Conservation (phyloP, 208 protist genomes). For the Crithidia brevicula region DNA sequence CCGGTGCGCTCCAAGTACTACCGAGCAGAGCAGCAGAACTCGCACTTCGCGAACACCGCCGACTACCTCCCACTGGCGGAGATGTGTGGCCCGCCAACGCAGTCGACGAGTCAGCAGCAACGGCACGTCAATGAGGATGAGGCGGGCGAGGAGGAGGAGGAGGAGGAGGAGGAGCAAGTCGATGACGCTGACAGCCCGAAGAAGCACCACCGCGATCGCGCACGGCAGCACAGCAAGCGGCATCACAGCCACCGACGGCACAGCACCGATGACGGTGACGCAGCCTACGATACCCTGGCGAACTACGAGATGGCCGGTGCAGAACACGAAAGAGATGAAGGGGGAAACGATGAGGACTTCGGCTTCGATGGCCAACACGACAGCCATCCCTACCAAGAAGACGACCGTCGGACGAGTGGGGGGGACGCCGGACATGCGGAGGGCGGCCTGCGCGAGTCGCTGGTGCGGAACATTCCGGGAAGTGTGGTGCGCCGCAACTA, state of each 20-base stretch:
- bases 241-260: neutral
- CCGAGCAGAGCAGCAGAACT: constrained; percentile 20
- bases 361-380: neutral
- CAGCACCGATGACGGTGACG: neutral
- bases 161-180: neutral
- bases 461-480: constrained; percentile 1
- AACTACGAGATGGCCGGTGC: neutral
- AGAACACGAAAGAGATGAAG: neutral
- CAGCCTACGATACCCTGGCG: constrained; percentile 8
- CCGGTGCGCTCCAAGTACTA: constrained; percentile 35
- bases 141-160: neutral
- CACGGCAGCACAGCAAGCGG: neutral
- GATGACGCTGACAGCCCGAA: neutral
- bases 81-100: constrained; percentile 21
- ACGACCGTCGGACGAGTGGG: neutral
- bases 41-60: constrained; percentile 17
- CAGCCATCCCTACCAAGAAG: neutral
- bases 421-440: no score
- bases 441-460: constrained; percentile 2
- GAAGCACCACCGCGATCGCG: neutral
- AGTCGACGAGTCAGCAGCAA: neutral
- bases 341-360: neutral
- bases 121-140: neutral
- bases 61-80: constrained; percentile 27
- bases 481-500: neutral